phyloP scores from a whole-genome alignment of 2,329 filamentous ascomycete species.

The Ascocoryne sarcoides region DNA sequence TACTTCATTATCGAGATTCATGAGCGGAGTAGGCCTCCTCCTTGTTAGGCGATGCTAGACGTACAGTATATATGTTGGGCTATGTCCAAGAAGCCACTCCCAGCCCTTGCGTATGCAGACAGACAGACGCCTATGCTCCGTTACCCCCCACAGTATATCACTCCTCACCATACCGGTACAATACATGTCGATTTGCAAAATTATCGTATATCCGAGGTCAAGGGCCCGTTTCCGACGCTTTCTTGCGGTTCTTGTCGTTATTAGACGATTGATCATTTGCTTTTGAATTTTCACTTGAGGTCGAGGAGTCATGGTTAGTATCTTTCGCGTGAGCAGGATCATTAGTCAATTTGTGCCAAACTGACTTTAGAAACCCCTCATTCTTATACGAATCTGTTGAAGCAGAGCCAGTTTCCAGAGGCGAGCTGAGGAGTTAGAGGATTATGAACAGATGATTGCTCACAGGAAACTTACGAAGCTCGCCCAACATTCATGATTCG shows the following conservation, averaged over 20 bases:
- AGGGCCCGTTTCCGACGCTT: conserved; percentile 8
- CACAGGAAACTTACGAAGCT: conserved; percentile 36
- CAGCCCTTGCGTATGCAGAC: neutral
- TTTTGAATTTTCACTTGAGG: conserved; percentile 1
- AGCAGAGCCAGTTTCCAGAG: conserved; percentile 5
- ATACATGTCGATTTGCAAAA: neutral
- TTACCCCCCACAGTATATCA: conserved; percentile 7
- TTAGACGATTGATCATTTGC: conserved; percentile 1
- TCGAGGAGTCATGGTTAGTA: neutral
- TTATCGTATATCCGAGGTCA: conserved; percentile 9
- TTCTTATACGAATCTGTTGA: conserved; percentile 52
- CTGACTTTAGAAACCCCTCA: conserved; percentile 84
- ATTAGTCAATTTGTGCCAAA: conserved; percentile 89
- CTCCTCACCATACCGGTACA: conserved; percentile 15
- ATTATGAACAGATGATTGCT: neutral
- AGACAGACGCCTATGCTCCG: conserved; percentile 14
- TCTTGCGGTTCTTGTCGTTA: conserved; percentile 16
- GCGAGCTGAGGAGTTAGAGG: conserved; percentile 4
- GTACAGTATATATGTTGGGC: conserved; percentile 12
- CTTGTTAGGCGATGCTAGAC: conserved; percentile 14
- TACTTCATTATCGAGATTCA: neutral
- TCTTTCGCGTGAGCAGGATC: conserved; percentile 32
- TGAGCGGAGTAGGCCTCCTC: conserved; percentile 15
- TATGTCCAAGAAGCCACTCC: conserved; percentile 1
- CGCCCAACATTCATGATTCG: conserved; percentile 77